Base-by-base conservation (phyloP, 2,329 filamentous ascomycete genomes). In the Pseudocercospora macadamiae region DNA sequence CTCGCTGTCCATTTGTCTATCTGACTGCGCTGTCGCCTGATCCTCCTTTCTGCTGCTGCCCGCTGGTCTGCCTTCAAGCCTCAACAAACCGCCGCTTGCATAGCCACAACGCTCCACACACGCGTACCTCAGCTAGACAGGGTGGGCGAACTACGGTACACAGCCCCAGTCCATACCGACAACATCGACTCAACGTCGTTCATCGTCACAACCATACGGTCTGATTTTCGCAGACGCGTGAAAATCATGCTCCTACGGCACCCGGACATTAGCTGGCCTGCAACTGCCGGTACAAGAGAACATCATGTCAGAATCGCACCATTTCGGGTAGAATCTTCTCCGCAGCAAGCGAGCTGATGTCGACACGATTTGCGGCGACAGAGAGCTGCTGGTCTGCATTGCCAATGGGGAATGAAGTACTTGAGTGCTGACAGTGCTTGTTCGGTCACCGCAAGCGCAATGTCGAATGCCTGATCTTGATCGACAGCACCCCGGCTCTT, bases 221-320 rank as follows among this genome's bases (percentile, higher is more conserved):
- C n/a, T 21, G 39, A 18, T 14, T 21, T 16, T 21, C n/a, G n/a
- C n/a, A n/a, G n/a, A n/a, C n/a, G n/a, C n/a, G n/a, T n/a, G n/a
- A n/a, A n/a, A n/a, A n/a, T n/a, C n/a, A n/a, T n/a, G n/a, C n/a
- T n/a, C n/a, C n/a, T n/a, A n/a, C n/a, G n/a, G n/a, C n/a, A n/a
- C n/a, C n/a, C n/a, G n/a, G n/a, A n/a, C n/a, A n/a, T n/a, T n/a
- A n/a, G n/a, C 10, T 44, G 37, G 37, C 37, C 19, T 16, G 37
- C n/a, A 5, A 18, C 37, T 44, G 4, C 16, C 19, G 16, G 37
- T 19, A 4, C 37, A 10, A 18, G 21, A 44, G 19, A 12, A n/a
- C 8, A 45, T 45, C 39, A 45, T 45, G 39, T 45, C 39, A 45
- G 39, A 45, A 45, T 45, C 16, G 39, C 39, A 45, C 39, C 39